A percentile compares a stretch with the other conserved stretches of the same genome.
These are phyloP conservation scores for Scleroderma bovista DNA, from an alignment of 768 basidiomycete genomes.

Conservation along the genomic window DNA sequence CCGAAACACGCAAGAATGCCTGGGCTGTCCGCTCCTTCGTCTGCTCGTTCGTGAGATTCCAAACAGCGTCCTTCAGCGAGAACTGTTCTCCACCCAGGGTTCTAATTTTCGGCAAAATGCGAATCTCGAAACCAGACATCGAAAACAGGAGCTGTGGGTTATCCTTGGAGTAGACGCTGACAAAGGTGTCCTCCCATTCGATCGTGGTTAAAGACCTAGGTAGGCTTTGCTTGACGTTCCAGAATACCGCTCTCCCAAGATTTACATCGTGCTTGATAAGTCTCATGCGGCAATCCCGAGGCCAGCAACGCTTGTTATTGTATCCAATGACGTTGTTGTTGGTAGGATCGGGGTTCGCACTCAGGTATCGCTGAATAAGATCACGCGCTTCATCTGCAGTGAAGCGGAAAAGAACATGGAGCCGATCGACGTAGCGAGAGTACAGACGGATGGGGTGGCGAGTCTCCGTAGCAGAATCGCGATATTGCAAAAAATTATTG, in stretches of 20 bases:
- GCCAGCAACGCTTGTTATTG: constrained; percentile 99
- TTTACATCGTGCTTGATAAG: constrained; percentile 99
- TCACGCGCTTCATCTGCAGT: constrained; percentile 96
- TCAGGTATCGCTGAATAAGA: constrained; percentile 95
- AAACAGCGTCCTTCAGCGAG: constrained; percentile 92
- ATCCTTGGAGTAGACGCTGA: constrained; percentile 94
- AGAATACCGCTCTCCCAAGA: constrained; percentile 95
- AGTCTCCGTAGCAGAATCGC: constrained; percentile 91
- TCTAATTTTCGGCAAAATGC: constrained; percentile 93
- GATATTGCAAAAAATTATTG: constrained; percentile 97
- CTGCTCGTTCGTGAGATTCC: constrained; percentile 96
- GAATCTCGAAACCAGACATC: constrained; percentile 98
- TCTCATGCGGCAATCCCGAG: constrained; percentile 97
- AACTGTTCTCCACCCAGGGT: constrained; percentile 96
- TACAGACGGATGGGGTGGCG: constrained; percentile 97
- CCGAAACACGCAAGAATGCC: constrained; percentile 95
- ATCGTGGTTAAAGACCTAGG: constrained; percentile 96
- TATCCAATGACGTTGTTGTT: constrained; percentile 99
- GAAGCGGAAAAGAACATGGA: constrained; percentile 97
- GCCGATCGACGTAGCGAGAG: constrained; percentile 91
- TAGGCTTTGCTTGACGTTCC: constrained; percentile 97
- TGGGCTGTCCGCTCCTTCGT: constrained; percentile 97
- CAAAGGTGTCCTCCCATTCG: constrained; percentile 98
- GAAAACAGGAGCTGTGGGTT: constrained; percentile 98
- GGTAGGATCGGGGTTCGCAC: constrained; percentile 95